Evolutionary conservation across 768 basidiomycete genomes (phyloP).

Genomic region (Candolleomyces aberdarensis): DNA sequence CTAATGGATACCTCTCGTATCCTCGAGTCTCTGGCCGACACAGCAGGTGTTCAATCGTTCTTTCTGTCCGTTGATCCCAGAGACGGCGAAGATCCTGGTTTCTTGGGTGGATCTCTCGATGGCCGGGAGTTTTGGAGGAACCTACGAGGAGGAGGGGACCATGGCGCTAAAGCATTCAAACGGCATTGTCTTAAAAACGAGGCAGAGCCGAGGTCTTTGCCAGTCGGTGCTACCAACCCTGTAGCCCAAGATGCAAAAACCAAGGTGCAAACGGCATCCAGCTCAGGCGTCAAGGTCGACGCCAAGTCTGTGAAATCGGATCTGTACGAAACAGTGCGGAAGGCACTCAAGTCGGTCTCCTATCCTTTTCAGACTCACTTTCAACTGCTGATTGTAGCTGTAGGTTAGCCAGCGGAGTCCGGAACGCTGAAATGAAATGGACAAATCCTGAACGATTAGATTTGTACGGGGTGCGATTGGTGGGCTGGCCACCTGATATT

Average conservation of each 20-base stretch:
- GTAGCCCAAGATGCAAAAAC: constrained; percentile 5
- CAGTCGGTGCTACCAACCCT: neutral
- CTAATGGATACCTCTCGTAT: constrained; percentile 49
- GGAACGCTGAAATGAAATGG: constrained; percentile 76
- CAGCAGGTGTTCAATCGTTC: constrained; percentile 58
- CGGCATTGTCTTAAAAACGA: constrained; percentile 35
- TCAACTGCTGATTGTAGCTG: constrained; percentile 1
- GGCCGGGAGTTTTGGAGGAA: constrained; percentile 69
- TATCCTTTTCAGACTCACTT: constrained; percentile 4
- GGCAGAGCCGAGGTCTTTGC: constrained; percentile 5
- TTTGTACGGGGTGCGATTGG: constrained; percentile 54
- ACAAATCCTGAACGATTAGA: constrained; percentile 58
- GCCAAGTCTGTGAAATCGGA: constrained; percentile 48
- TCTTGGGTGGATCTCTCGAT: constrained; percentile 57
- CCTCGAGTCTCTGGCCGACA: constrained; percentile 49
- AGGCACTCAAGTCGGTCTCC: constrained; percentile 47
- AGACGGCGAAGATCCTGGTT: constrained; percentile 46
- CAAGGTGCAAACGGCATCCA: constrained; percentile 14
- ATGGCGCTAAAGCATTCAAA: constrained; percentile 57
- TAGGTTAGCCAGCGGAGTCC: constrained; percentile 55
- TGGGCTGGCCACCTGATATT: constrained; percentile 62
- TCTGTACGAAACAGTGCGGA: constrained; percentile 53
- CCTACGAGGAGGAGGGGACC: constrained; percentile 53
- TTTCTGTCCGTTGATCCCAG: constrained; percentile 56
- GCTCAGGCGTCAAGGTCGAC: neutral